These are phyloP conservation scores for Stephania japonica DNA, from an alignment of 164 flowering plant genomes.

Conservation along the genomic window DNA sequence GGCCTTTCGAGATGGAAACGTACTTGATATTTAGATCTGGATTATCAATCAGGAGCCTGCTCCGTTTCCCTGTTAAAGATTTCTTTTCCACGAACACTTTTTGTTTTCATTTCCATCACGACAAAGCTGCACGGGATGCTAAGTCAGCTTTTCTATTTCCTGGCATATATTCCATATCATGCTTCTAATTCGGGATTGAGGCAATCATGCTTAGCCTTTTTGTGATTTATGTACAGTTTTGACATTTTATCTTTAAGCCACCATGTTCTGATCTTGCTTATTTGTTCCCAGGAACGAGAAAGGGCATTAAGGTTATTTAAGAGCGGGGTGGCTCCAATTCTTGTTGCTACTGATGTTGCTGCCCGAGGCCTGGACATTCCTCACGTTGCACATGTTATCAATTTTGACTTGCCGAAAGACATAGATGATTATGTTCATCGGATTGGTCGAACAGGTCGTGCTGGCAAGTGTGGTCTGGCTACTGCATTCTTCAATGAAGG, in stretches of 20 bases:
- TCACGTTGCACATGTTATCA: constrained; percentile 63
- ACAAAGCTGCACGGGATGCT: not conserved
- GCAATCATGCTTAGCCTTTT: not conserved
- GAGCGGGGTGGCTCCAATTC: constrained; percentile 44
- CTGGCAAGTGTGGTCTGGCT: constrained; percentile 64
- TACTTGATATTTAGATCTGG: not conserved
- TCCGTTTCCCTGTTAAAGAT: not conserved
- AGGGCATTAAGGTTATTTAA: constrained; percentile 51
- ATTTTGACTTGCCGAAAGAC: constrained; percentile 60
- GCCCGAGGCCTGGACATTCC: constrained; percentile 72
- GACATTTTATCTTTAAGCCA: not conserved
- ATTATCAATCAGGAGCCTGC: not conserved
- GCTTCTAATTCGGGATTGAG: not conserved
- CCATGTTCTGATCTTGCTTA: not conserved
- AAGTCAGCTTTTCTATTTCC: not conserved
- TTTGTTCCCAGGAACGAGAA: constrained; percentile 47
- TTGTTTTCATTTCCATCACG: not conserved
- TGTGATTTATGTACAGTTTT: not conserved
- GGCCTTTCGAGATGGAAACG: not conserved
- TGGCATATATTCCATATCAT: not conserved
- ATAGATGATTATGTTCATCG: constrained; percentile 73
- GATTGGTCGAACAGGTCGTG: constrained; percentile 72
- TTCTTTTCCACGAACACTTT: not conserved
- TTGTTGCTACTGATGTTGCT: constrained; percentile 78
- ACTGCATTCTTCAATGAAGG: constrained; percentile 59